Evolutionary conservation across 139 green algal species (phyloP), one percentile per base, ranked within the genome.

Genomic region (Chlamydomonas asymmetrica): DNA sequence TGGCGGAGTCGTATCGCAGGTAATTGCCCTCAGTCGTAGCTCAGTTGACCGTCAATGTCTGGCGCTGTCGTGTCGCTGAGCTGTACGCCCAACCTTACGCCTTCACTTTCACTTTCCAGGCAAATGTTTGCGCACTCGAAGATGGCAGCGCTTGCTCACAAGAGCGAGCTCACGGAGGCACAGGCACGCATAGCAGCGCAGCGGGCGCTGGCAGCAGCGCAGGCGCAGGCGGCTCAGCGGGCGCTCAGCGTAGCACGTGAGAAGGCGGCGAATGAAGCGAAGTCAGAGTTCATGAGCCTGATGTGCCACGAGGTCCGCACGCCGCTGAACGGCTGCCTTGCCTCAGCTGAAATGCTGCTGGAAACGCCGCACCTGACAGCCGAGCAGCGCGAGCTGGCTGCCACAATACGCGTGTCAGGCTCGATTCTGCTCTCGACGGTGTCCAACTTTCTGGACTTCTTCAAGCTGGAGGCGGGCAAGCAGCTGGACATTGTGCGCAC

Each of bases 391-490:
- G 91, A 97, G 80, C 86, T 95, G 72, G 90, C 91, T 37, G 88
- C 89, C 63, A 96, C 91, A 31, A 94, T 97, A 64, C 83, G 91
- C 23, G 87, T 97, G 23, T 83, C 59, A 13, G 92, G 92, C 40
- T 94, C 79, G 76, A 97, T 97, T 68, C 87, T 97, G 76, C 80
- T 97, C 45, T 92, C 86, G 40, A 96, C 90, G 0, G 85, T 96
- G 34, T 93, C 85, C 74, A 95, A 94, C 85, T 97, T 96, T 72
- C 80, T 97, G 38, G 91, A 97, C 85, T 97, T 93, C 49, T 97
- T 97, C 85, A 97, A 97, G 82, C 76, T 94, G 64, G 88, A 92
- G 72, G 89, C 85, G 54, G 89, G 90, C 79, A 92, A 94, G 80
- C 69, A 79, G 49, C 84, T 95, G 45, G 90, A 94, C 83, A 86